Evolutionary conservation across 2,329 filamentous ascomycete species (phyloP), one percentile per base, ranked within the genome.

Genomic region (Diaporthe humulicola): DNA sequence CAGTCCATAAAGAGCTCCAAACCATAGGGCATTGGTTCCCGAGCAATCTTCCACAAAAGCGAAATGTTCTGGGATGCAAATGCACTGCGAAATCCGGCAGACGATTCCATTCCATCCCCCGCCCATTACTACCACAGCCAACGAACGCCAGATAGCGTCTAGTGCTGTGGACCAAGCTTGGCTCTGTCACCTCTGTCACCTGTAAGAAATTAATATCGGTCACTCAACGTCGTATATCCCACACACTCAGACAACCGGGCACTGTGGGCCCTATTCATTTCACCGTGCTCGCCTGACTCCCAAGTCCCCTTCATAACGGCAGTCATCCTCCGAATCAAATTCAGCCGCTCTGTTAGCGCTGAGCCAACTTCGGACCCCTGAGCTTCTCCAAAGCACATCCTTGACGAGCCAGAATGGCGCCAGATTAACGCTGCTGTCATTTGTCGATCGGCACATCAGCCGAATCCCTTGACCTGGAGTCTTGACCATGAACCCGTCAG

Each of bases 301-400:
- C 17, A 36, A 15, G 33, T 40, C 14, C 64, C 45, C 33, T 72
- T 72, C 48, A 56, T 45, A 52, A 69, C 71, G 71, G 71, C 50
- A 56, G 30, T 69, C 71, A 73, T 58, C 61, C 71, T 73, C 71
- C 71, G 71, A 70, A 54, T 40, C 36, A 67, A 22, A 74, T 71
- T 74, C 56, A 74, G 56, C 73, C 73, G 73, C 48, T 30, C 28
- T 42, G 22, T 17, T 74, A 74, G 57, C 58, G 56, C 45, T 36
- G 57, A 56, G 54, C 36, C 5, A 38, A 67, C 42, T 15, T 33
- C n/a, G 54, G 10, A 40, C 28, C 60, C 71, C 60, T 57, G 38
- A 3, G 9, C 15, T 15, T 52, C 30, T 38, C 64, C 45, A 58
- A 33, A 73, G 15, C 10, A 33, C 38, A 70, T 73, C 60, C 42